Evolutionary conservation across 2,329 filamentous ascomycete species (phyloP).

Genomic region (Epichloe baconii): DNA sequence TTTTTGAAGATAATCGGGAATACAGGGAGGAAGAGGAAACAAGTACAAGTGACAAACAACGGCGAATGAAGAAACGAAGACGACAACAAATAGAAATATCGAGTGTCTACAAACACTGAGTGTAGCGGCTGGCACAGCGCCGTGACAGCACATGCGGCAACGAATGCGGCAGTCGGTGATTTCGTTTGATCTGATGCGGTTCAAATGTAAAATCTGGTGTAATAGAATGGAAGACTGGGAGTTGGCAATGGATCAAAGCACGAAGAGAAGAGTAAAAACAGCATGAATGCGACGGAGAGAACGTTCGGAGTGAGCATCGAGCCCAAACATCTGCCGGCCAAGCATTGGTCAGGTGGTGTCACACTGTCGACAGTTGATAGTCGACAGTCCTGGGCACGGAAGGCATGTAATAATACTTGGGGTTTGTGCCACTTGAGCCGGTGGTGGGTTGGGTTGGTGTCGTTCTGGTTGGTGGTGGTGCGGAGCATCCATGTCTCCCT

Average conservation of each 20-base stretch:
- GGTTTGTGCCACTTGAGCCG: background rate
- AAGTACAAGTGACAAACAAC: background rate
- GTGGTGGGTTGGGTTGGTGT: background rate
- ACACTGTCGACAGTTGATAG: background rate
- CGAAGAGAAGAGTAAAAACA: background rate
- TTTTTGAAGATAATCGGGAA: background rate
- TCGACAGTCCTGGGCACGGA: background rate
- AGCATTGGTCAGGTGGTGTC: conserved; percentile 4
- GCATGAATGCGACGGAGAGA: background rate
- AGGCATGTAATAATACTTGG: background rate
- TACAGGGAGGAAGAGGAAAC: background rate
- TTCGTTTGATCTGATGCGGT: background rate
- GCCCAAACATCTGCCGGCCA: conserved; percentile 1
- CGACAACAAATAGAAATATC: background rate
- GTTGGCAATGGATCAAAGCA: background rate
- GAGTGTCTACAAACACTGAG: background rate
- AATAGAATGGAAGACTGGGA: background rate
- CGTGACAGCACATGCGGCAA: background rate
- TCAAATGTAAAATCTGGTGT: background rate
- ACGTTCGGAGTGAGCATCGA: background rate
- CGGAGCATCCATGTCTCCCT: background rate
- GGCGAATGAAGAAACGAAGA: background rate
- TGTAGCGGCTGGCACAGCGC: background rate
- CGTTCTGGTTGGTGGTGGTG: background rate
- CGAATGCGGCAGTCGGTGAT: background rate